Conservation (phyloP, 495 filamentous ascomycete genomes). For the Chaetomidium leptoderma region DNA sequence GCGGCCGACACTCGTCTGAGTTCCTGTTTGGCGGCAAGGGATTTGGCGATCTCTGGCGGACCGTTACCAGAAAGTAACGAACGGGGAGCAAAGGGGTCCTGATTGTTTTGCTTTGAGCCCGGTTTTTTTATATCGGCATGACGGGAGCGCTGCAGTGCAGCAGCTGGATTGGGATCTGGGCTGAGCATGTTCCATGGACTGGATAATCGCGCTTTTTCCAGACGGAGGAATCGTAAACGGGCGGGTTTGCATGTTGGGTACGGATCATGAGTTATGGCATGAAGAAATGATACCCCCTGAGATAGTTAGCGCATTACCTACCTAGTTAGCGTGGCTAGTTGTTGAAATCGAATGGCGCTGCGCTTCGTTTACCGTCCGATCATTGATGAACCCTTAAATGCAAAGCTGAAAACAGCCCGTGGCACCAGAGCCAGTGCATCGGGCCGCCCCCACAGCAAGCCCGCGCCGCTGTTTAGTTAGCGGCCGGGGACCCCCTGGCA, state of each 20-base stretch:
- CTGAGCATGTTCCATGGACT: no score
- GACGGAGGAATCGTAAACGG: not conserved
- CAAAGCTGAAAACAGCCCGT: no score
- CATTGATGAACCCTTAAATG: no score
- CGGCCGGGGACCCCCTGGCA: not conserved
- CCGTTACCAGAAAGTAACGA: conserved; percentile 24
- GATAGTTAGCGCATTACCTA: no score
- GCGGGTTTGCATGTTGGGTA: not conserved
- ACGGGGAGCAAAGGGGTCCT: not conserved
- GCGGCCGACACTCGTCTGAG: conserved; percentile 34
- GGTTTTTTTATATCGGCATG: not conserved
- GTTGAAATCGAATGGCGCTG: no score
- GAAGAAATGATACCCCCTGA: conserved; percentile 3
- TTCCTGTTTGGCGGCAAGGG: conserved; percentile 31
- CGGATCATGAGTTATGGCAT: not conserved
- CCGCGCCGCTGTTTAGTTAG: no score
- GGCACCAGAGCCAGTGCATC: not conserved
- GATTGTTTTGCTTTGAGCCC: not conserved
- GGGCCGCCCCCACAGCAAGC: not conserved
- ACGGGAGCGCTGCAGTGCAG: not conserved
- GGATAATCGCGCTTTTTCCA: no score
- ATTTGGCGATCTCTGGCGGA: conserved; percentile 28
- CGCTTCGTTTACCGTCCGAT: no score
- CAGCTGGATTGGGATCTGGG: not conserved
- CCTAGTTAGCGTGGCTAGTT: no score